phyloP scores from a whole-genome alignment of 2,329 filamentous ascomycete genomes.

The Colletotrichum musicola region DNA sequence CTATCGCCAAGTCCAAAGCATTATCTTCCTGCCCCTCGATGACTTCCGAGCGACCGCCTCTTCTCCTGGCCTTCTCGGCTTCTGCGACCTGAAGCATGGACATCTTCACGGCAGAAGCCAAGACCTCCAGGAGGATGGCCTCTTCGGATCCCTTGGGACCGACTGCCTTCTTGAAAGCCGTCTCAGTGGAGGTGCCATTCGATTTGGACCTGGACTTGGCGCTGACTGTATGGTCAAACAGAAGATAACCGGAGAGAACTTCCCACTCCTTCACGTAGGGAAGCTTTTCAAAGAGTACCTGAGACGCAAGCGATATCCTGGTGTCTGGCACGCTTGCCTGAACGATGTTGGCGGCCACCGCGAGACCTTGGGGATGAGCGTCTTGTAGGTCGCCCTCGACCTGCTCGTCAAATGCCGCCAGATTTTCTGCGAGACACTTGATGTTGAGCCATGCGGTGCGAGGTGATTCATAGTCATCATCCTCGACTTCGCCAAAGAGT shows the following conservation, averaged over 20 bases:
- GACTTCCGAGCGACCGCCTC: conserved; percentile 71
- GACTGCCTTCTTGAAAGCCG: conserved; percentile 77
- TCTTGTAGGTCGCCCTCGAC: conserved; percentile 68
- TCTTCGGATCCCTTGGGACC: conserved; percentile 84
- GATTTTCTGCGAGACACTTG: conserved; percentile 88
- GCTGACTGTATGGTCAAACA: conserved; percentile 88
- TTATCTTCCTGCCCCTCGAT: conserved; percentile 81
- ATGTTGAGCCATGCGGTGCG: conserved; percentile 89
- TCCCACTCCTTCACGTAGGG: conserved; percentile 89
- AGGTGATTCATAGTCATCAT: conserved; percentile 81
- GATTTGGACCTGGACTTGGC: conserved; percentile 64
- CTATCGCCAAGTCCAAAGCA: conserved; percentile 79
- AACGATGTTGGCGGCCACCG: conserved; percentile 67
- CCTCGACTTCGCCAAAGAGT: conserved; percentile 76
- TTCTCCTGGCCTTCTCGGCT: conserved; percentile 70
- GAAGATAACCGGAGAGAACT: conserved; percentile 85
- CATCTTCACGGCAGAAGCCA: conserved; percentile 85
- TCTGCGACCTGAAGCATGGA: conserved; percentile 77
- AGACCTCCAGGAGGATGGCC: conserved; percentile 85
- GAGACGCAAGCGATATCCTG: conserved; percentile 86
- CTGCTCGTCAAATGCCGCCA: conserved; percentile 84
- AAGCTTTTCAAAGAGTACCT: conserved; percentile 86
- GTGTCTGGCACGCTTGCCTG: conserved; percentile 79
- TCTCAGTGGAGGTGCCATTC: conserved; percentile 70
- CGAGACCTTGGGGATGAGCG: conserved; percentile 58